Evolutionary conservation across 192 early-diverging fungal genomes (phyloP).

Genomic region (Coemansia interrupta): DNA sequence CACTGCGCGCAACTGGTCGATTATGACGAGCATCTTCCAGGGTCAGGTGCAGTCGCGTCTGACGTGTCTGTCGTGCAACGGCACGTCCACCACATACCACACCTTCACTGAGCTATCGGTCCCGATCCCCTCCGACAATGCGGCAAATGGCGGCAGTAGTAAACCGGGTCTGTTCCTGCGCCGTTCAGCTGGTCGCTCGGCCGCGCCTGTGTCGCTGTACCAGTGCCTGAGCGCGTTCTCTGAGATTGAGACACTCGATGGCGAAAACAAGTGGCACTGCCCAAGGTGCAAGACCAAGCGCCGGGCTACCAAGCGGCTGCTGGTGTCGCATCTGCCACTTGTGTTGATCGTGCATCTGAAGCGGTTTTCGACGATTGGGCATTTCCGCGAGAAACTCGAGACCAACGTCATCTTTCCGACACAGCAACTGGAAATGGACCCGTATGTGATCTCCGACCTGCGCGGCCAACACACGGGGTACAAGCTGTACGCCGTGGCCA

Average conservation of each 20-base stretch:
- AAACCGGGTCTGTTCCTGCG: constrained; percentile 15
- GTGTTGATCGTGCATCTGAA: constrained; percentile 94
- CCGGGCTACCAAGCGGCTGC: constrained; percentile 70
- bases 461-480: constrained; percentile 48
- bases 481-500: constrained; percentile 79
- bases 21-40: constrained; percentile 89
- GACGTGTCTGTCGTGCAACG: constrained; percentile 34
- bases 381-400: constrained; percentile 90
- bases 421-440: constrained; percentile 57
- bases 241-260: constrained; percentile 80
- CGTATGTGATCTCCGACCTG: constrained; percentile 46
- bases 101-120: constrained; percentile 89
- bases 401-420: constrained; percentile 83
- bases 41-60: constrained; percentile 55
- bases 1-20: constrained; percentile 68
- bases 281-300: constrained; percentile 74
- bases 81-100: constrained; percentile 69
- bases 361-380: constrained; percentile 87
- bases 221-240: constrained; percentile 87
- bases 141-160: not conserved
- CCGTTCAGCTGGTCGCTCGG: constrained; percentile 8
- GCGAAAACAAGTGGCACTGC: constrained; percentile 89
- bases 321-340: constrained; percentile 76
- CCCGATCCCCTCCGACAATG: constrained; percentile 66
- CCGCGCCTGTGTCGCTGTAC: constrained; percentile 52